A percentile compares a stretch with the other conserved stretches of the same genome.
Conservation (phyloP, 2,329 filamentous ascomycete genomes). For the Paraphaeosphaeria sporulosa region DNA sequence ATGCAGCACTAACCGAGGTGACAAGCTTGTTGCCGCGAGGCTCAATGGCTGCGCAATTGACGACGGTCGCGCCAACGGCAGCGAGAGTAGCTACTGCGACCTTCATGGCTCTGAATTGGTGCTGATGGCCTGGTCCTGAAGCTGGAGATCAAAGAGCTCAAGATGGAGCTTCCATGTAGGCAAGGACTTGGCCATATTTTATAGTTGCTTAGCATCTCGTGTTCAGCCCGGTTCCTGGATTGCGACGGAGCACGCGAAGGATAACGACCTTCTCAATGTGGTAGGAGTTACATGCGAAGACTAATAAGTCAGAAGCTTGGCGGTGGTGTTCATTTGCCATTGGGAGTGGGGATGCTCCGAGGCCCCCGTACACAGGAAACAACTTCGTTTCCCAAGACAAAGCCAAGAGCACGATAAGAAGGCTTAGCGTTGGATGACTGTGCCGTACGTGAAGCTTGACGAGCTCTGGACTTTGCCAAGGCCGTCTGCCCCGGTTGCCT, state of each 20-base stretch:
- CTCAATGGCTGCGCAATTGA: slow-evolving; percentile 31
- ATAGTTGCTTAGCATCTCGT: slow-evolving; percentile 4
- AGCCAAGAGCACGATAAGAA: slow-evolving; percentile 7
- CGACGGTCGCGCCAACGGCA: slow-evolving; percentile 27
- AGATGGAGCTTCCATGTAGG: slow-evolving; percentile 10
- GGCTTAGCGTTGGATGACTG: slow-evolving; percentile 1
- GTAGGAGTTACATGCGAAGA: neutral
- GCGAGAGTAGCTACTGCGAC: slow-evolving; percentile 34
- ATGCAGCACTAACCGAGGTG: slow-evolving; percentile 27
- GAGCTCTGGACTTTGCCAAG: slow-evolving; percentile 8
- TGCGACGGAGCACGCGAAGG: slow-evolving; percentile 1
- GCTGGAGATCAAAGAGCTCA: slow-evolving; percentile 11
- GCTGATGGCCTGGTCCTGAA: slow-evolving; percentile 13
- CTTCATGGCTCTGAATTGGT: slow-evolving; percentile 19
- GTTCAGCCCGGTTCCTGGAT: slow-evolving; percentile 11
- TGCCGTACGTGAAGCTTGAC: slow-evolving; percentile 1
- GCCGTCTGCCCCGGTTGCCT: neutral
- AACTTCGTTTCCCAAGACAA: neutral
- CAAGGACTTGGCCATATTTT: slow-evolving; percentile 9
- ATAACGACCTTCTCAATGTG: slow-evolving; percentile 4
- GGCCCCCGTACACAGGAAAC: neutral
- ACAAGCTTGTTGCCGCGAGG: slow-evolving; percentile 34
- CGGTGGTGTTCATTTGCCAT: neutral
- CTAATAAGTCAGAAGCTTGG: slow-evolving; percentile 11
- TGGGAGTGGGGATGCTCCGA: neutral